Percentiles rank a stretch among this genome's conserved stretches.
phyloP scores from a whole-genome alignment of 2,329 filamentous ascomycete genomes.

The Camillea tinctor region DNA sequence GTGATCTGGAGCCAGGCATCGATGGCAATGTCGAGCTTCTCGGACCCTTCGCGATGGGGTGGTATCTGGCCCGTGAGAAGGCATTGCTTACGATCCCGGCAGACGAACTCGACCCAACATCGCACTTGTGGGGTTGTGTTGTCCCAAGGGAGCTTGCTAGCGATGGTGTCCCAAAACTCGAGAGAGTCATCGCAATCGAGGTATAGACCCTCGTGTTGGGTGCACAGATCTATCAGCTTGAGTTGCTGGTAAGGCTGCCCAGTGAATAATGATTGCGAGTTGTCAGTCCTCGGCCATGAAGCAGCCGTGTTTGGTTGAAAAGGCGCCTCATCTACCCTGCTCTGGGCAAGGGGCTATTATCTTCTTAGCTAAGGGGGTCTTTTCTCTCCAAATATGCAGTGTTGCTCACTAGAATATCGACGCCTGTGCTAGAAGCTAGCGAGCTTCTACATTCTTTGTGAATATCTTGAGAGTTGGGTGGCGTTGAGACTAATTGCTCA shows the following conservation, averaged over 20 bases:
- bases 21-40: constrained; percentile 15
- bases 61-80: constrained; percentile 7
- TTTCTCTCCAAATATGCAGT: no score
- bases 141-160: not conserved
- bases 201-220: constrained; percentile 9
- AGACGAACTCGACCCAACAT: constrained; percentile 8
- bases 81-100: constrained; percentile 6
- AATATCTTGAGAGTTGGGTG: not conserved
- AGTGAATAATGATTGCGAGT: no score
- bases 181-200: constrained; percentile 1
- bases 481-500: not conserved
- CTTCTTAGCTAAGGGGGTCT: no score
- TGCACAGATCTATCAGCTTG: constrained; percentile 10
- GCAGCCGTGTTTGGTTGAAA: not conserved
- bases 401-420: constrained; percentile 1
- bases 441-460: not conserved
- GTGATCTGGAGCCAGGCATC: constrained; percentile 18
- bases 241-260: not conserved
- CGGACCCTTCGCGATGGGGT: constrained; percentile 3
- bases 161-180: constrained; percentile 9
- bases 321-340: not conserved
- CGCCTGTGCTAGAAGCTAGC: not conserved
- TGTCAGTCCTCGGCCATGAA: no score
- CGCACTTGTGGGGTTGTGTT: constrained; percentile 3
- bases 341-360: no score